Evolutionary conservation across 352 stramenopile species (phyloP), one percentile per base, ranked within the genome.

Genomic region (Pythium volutum): DNA sequence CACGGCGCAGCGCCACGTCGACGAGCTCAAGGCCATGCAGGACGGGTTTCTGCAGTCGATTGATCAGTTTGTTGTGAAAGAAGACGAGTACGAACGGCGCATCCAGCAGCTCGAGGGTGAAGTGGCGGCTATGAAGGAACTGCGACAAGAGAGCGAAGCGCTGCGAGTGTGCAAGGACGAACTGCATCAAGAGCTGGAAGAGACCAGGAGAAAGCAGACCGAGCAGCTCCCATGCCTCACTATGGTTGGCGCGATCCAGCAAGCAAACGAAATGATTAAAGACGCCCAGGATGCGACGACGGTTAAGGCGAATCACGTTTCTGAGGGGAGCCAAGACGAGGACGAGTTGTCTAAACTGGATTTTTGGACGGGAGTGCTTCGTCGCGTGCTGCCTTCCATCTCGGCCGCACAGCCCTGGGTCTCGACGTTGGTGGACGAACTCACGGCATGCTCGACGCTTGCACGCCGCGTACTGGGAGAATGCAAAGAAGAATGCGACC

Each of bases 1-100:
- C 0, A 53, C 64, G 15, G 45, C 55, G 7, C 64, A 64, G 11
- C 49, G 2, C 9, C 75, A 84, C 54, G 59, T 90, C 2, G 69
- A 88, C 7, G 84, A 90, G 48, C 60, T 90, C 14, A 86, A 88
- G 36, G 56, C 62, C 0, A 65, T 93, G 1, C 84, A 93, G 48
- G 84, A 93, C 34, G 80, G 87, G 27, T 18, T 93, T 2, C 71
- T 93, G 5, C 43, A 67, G 8, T 83, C 76, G 0, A 73, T 91
- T 12, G 77, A 89, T 22, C 72, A 79, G 33, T 73, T 84, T 45
- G 63, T 77, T 20, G 48, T 61, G 4, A 76, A 81, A 39, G 64
- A 73, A 34, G 59, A 66, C 3, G 54, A 55, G 8, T 47, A 61
- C 38, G 47, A 71, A n/a, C 34, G 18, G 18, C 22, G 39, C n/a